phyloP scores from a whole-genome alignment of 1,139 yeast species.

The Arxiozyma telluris region DNA sequence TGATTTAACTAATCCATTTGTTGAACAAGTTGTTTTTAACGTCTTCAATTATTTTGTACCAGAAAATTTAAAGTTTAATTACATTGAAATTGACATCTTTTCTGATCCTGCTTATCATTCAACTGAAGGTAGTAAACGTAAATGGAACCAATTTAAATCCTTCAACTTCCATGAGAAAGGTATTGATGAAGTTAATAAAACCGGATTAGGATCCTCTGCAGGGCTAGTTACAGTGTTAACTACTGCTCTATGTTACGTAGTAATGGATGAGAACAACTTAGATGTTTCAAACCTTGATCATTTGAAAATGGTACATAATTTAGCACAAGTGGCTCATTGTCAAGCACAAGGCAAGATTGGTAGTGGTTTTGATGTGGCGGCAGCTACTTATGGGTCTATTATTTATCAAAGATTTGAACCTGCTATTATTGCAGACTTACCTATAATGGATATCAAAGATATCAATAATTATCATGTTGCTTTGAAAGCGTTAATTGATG shows the following conservation, averaged over 20 bases:
- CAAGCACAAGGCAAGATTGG: constrained; percentile 92
- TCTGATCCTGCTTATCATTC: constrained; percentile 92
- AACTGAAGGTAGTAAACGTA: constrained; percentile 40
- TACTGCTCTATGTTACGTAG: constrained; percentile 53
- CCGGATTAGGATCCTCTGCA: constrained; percentile 95
- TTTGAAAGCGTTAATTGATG: constrained; percentile 37
- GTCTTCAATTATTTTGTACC: constrained; percentile 47
- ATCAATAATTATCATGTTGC: constrained; percentile 20
- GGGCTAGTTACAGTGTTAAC: constrained; percentile 79
- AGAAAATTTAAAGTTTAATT: constrained; percentile 13
- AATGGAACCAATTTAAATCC: constrained; percentile 31
- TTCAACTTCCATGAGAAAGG: constrained; percentile 54
- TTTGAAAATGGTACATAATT: constrained; percentile 51
- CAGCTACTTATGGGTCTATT: constrained; percentile 89
- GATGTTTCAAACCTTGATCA: constrained; percentile 23
- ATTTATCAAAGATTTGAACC: constrained; percentile 68
- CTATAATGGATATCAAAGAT: constrained; percentile 13
- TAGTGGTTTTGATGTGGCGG: constrained; percentile 93
- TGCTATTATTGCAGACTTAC: constrained; percentile 38
- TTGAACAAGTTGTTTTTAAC: constrained; percentile 51
- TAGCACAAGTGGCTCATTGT: constrained; percentile 86
- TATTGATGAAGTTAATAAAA: constrained; percentile 73
- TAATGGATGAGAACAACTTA: constrained; percentile 27
- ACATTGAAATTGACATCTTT: constrained; percentile 50
- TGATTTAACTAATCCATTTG: constrained; percentile 58